A percentile compares a stretch with the other conserved stretches of the same genome.
Conservation (phyloP, 208 protist genomes). For the Novymonas esmeraldas region DNA sequence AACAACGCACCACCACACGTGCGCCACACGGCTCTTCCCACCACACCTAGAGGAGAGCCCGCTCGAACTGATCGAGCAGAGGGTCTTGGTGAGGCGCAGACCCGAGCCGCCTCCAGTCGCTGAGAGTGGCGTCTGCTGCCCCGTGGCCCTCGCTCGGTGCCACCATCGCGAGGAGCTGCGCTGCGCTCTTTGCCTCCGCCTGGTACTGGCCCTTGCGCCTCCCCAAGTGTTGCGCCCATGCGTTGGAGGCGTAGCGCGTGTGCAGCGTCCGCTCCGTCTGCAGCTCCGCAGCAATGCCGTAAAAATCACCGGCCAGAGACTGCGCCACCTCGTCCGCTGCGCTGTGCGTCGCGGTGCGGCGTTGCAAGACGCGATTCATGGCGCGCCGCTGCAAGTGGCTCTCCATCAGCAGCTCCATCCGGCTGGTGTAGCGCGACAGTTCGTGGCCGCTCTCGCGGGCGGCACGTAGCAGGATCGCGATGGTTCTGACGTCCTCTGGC, state of each 20-base stretch:
- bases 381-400: conserved; percentile 53
- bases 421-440: conserved; percentile 40
- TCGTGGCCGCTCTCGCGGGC: conserved; percentile 60
- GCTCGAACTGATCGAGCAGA: conserved; percentile 62
- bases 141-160: conserved; percentile 12
- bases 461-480: conserved; percentile 62
- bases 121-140: conserved; percentile 16
- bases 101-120: conserved; percentile 56
- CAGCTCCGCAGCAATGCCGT: conserved; percentile 43
- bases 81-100: conserved; percentile 38
- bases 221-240: conserved; percentile 59
- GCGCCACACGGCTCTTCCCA: too few species aligned
- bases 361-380: conserved; percentile 47
- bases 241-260: conserved; percentile 56
- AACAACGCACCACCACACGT: too few species aligned
- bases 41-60: conserved; percentile 32
- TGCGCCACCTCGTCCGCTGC: conserved; percentile 3
- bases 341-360: conserved; percentile 11
- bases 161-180: conserved; percentile 36
- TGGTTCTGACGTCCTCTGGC: conserved; percentile 40
- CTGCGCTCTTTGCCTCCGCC: conserved; percentile 29
- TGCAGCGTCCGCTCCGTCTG: conserved; percentile 49
- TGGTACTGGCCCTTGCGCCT: conserved; percentile 28
- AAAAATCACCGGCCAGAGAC: conserved; percentile 35
- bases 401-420: conserved; percentile 70